These are phyloP conservation scores for Diphasiastrum complanatum DNA, from an alignment of 83 land plant genomes.

Conservation along the genomic window DNA sequence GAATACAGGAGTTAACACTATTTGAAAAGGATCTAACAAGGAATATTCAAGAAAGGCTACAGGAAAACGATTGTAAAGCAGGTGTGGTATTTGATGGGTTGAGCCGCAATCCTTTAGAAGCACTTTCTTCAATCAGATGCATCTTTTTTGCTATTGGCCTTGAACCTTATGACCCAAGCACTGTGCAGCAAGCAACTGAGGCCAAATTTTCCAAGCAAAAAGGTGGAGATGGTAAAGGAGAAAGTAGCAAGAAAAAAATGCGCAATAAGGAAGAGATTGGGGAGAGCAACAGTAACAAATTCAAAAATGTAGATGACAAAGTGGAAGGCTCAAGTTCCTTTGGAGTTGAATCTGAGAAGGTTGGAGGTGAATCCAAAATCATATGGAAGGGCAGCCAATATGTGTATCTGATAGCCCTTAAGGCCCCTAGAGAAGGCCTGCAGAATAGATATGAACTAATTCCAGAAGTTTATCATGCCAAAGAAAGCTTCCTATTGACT, in stretches of 20 bases:
- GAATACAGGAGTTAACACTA: background rate
- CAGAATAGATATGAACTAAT: conserved; percentile 1
- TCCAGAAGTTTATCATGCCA: conserved; percentile 7
- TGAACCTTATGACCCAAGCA: conserved; percentile 10
- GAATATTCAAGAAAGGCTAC: background rate
- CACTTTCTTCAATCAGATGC: conserved; percentile 10
- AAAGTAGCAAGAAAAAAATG: conserved; percentile 1
- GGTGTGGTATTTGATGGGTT: conserved; percentile 36
- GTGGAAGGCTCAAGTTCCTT: background rate
- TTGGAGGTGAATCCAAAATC: background rate
- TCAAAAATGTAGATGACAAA: background rate
- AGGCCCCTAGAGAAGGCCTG: background rate
- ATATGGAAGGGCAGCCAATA: background rate
- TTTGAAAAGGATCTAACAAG: conserved; percentile 13
- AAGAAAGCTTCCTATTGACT: too few species aligned
- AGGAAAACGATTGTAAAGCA: conserved; percentile 15
- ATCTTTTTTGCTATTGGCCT: conserved; percentile 23
- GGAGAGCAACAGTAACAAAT: background rate
- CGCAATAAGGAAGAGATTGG: too few species aligned
- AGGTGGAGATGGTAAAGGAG: conserved; percentile 3
- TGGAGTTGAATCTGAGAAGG: background rate
- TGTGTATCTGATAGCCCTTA: background rate
- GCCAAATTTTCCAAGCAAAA: too few species aligned
- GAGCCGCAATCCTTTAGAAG: conserved; percentile 5
- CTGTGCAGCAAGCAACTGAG: too few species aligned